Conservation (phyloP, 2,329 filamentous ascomycete genomes). For the Exophiala calicioides region DNA sequence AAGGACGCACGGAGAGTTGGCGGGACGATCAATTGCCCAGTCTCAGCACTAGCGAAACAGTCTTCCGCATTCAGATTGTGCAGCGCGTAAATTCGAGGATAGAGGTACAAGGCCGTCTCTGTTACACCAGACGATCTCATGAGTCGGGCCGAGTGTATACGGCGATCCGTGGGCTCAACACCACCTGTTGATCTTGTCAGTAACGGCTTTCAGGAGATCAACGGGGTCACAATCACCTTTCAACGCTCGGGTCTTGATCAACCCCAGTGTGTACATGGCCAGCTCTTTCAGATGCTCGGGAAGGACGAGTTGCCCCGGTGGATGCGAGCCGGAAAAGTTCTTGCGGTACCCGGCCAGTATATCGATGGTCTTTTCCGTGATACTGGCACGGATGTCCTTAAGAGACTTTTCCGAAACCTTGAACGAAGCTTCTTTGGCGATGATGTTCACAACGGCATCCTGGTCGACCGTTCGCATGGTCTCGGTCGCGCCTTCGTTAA, state of each 20-base stretch:
- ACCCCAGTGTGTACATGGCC: conserved; percentile 88
- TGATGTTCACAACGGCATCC: conserved; percentile 82
- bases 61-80: conserved; percentile 87
- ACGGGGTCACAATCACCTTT: conserved; percentile 56
- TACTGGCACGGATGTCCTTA: conserved; percentile 78
- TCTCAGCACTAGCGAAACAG: conserved; percentile 84
- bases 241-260: conserved; percentile 88
- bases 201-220: background rate
- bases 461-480: conserved; percentile 92
- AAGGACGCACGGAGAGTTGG: conserved; percentile 79
- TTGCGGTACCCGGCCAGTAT: conserved; percentile 90
- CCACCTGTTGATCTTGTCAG: conserved; percentile 56
- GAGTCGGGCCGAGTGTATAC: conserved; percentile 88
- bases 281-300: conserved; percentile 96
- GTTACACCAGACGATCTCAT: conserved; percentile 82
- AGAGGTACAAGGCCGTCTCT: conserved; percentile 88
- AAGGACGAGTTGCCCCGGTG: conserved; percentile 88
- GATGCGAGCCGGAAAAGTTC: conserved; percentile 82
- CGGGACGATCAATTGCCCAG: conserved; percentile 83
- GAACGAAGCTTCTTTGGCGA: conserved; percentile 90
- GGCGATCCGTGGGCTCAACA: conserved; percentile 83
- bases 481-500: conserved; percentile 81
- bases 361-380: conserved; percentile 91
- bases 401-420: conserved; percentile 74
- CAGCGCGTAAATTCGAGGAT: conserved; percentile 87